Evolutionary conservation across 495 filamentous ascomycete genomes (phyloP).

Genomic region (Aspergillus nanangensis): DNA sequence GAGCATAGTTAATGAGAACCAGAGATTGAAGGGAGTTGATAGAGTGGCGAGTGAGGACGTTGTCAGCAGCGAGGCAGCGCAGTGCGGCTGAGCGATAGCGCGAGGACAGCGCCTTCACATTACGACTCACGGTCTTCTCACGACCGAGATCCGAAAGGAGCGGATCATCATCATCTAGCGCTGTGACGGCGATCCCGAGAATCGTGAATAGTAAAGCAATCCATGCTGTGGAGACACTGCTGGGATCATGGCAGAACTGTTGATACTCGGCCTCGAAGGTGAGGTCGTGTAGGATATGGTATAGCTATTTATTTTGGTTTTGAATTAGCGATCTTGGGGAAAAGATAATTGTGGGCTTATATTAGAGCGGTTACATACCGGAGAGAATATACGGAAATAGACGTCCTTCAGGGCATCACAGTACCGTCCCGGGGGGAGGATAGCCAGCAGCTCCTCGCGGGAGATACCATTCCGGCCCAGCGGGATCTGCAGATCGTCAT

Average conservation of each 20-base stretch:
- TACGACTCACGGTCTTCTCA: constrained; percentile 35
- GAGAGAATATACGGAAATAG: constrained; percentile 38
- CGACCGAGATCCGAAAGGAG: constrained; percentile 38
- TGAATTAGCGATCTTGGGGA: too few species aligned
- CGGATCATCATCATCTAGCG: constrained; percentile 39
- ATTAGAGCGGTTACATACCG: constrained; percentile 27
- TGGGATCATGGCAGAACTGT: constrained; percentile 38
- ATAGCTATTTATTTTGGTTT: too few species aligned
- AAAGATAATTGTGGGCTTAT: too few species aligned
- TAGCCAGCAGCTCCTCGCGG: constrained; percentile 24
- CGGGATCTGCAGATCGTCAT: constrained; percentile 35
- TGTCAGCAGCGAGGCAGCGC: constrained; percentile 40
- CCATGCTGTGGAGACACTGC: constrained; percentile 37
- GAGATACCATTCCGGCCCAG: constrained; percentile 25
- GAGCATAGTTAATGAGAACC: constrained; percentile 40
- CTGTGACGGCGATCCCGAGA: constrained; percentile 39
- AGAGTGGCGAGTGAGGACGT: constrained; percentile 39
- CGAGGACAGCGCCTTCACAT: constrained; percentile 36
- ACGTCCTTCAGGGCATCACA: constrained; percentile 37
- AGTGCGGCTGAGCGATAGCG: constrained; percentile 42
- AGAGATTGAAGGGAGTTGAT: constrained; percentile 44
- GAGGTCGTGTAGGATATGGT: constrained; percentile 44
- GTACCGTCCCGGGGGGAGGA: constrained; percentile 35
- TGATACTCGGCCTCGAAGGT: constrained; percentile 46
- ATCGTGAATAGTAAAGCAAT: constrained; percentile 42